Conservation (phyloP, 2,329 filamentous ascomycete species). For the Aspergillus sp. region DNA sequence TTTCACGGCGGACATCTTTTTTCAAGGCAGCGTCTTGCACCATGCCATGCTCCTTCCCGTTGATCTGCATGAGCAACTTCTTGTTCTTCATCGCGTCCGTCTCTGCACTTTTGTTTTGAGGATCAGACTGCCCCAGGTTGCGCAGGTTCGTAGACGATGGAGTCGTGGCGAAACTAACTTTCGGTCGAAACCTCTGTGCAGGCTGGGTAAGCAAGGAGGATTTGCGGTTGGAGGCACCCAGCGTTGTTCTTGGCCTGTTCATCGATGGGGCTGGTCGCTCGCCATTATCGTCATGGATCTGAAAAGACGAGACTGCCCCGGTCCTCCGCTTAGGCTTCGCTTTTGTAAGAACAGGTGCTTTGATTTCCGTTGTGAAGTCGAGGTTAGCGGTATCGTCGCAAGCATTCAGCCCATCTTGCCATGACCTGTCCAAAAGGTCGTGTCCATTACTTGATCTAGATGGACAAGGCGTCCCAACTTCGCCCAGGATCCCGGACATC, state of each 20-base stretch:
- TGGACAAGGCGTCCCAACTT: constrained; percentile 30
- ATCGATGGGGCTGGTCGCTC: constrained; percentile 7
- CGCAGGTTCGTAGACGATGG: constrained; percentile 11
- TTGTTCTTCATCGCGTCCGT: constrained; percentile 11
- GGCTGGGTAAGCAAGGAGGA: constrained; percentile 35
- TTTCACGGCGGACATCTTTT: constrained; percentile 29
- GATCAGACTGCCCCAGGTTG: constrained; percentile 5
- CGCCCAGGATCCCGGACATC: constrained; percentile 21
- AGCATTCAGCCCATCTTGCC: constrained; percentile 17
- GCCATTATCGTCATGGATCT: constrained; percentile 34
- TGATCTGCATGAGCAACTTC: constrained; percentile 10
- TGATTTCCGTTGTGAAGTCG: constrained; percentile 37
- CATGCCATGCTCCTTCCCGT: constrained; percentile 2
- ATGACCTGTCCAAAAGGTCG: constrained; percentile 17
- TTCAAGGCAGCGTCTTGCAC: constrained; percentile 17
- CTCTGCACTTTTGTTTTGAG: constrained; percentile 4
- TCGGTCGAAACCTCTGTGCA: constrained; percentile 34
- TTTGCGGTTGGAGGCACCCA: constrained; percentile 14
- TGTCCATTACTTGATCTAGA: constrained; percentile 14
- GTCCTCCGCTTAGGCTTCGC: constrained; percentile 24
- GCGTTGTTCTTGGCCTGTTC: constrained; percentile 12
- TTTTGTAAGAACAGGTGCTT: constrained; percentile 21
- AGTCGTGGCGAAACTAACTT: constrained; percentile 21
- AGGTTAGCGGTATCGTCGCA: constrained; percentile 33
- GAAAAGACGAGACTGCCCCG: constrained; percentile 22